phyloP scores from a whole-genome alignment of 73 alveolate genomes.

The Symbiodinium pilosum region DNA sequence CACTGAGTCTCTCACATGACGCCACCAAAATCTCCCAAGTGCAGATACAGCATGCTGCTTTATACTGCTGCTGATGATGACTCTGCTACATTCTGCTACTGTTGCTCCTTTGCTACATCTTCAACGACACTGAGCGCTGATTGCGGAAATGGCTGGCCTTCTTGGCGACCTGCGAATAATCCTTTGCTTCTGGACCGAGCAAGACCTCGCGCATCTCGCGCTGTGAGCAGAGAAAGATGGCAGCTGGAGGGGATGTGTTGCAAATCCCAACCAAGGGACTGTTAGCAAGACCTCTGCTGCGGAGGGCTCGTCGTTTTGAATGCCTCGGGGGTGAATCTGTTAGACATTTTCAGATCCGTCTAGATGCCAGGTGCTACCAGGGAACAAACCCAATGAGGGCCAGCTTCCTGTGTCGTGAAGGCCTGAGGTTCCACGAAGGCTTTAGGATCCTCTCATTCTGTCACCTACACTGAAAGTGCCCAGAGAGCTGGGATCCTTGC shows the following conservation, averaged over 20 bases:
- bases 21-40: no score
- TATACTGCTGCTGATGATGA: no score
- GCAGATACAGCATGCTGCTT: no score
- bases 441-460: background rate
- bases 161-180: conserved; percentile 89
- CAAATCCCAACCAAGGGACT: background rate
- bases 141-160: no score
- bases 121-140: no score
- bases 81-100: no score
- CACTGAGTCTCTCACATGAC: no score
- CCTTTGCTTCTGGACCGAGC: conserved; percentile 85
- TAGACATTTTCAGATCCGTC: background rate
- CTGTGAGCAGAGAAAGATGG: no score
- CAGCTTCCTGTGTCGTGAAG: conserved; percentile 87
- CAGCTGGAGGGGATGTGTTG: no score
- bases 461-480: background rate
- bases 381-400: conserved; percentile 89
- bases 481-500: conserved; percentile 17
- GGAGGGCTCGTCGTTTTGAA: conserved; percentile 68
- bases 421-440: conserved; percentile 7
- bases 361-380: background rate
- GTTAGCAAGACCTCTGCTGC: conserved; percentile 72
- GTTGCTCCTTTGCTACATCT: no score
- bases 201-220: conserved; percentile 3
- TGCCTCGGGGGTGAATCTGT: background rate